phyloP scores from a whole-genome alignment of 352 stramenopile genomes.

The Phytopythium cucurbitacearum region DNA sequence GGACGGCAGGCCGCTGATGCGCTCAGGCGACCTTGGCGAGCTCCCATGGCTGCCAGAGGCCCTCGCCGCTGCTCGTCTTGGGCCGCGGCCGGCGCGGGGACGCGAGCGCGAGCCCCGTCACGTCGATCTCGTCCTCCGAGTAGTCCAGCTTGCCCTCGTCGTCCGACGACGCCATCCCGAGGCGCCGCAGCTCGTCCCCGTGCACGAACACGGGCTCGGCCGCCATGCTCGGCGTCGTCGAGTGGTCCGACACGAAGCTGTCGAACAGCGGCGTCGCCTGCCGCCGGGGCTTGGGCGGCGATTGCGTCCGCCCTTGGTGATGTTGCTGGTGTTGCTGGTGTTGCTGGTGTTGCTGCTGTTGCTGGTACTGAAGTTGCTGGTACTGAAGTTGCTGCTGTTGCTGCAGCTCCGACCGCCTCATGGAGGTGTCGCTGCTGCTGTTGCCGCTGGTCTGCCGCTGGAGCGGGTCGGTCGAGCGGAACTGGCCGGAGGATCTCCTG shows the following conservation, averaged over 20 bases:
- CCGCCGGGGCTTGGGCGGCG: not conserved
- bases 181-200: slow-evolving; percentile 23
- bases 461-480: slow-evolving; percentile 14
- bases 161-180: slow-evolving; percentile 28
- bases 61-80: slow-evolving; percentile 37
- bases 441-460: slow-evolving; percentile 7
- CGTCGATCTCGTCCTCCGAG: slow-evolving; percentile 63
- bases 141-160: slow-evolving; percentile 36
- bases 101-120: slow-evolving; percentile 52
- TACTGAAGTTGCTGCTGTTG: not conserved
- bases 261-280: slow-evolving; percentile 15
- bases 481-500: slow-evolving; percentile 9
- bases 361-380: too few relatives aligned
- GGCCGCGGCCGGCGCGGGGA: slow-evolving; percentile 18
- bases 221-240: slow-evolving; percentile 16
- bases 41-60: slow-evolving; percentile 78
- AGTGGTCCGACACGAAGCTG: slow-evolving; percentile 39
- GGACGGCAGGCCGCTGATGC: not conserved
- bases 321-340: not conserved
- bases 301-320: not conserved
- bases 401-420: slow-evolving; percentile 7
- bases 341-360: not conserved
- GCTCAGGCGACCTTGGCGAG: slow-evolving; percentile 42
- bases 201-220: slow-evolving; percentile 26
- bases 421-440: slow-evolving; percentile 18